A percentile compares a stretch with the other conserved stretches of the same genome.
Conservation (phyloP, 2,329 filamentous ascomycete genomes). For the Colletotrichum sp. region DNA sequence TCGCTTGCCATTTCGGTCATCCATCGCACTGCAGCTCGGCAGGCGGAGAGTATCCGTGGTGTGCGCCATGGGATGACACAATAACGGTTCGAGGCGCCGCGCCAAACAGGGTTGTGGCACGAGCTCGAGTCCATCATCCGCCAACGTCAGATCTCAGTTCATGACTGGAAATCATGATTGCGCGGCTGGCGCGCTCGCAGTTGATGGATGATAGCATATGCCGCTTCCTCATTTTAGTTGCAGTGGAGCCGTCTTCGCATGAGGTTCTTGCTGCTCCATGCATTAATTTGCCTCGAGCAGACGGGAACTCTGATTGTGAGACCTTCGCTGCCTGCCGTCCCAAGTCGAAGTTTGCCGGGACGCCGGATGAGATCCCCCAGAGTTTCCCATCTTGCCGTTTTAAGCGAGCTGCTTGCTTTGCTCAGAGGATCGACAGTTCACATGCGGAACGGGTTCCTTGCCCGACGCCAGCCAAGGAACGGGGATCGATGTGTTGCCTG, state of each 20-base stretch:
- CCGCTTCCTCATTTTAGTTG: neutral
- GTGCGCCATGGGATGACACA: neutral
- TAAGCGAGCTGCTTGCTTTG: neutral
- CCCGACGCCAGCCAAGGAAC: neutral
- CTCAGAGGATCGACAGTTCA: neutral
- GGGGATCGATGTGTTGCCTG: neutral
- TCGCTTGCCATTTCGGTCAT: neutral
- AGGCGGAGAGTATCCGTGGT: neutral
- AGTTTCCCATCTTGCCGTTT: neutral
- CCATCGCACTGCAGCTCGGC: neutral
- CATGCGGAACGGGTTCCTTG: neutral
- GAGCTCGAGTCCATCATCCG: neutral
- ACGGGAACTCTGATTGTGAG: neutral
- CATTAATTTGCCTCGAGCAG: neutral
- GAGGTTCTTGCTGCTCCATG: neutral
- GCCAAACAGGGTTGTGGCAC: neutral
- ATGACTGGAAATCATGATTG: neutral
- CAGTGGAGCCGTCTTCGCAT: neutral
- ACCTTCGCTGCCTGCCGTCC: neutral
- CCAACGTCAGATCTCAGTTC: neutral
- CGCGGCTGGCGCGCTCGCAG: neutral
- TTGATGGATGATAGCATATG: neutral
- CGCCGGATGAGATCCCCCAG: neutral
- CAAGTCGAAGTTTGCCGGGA: neutral
- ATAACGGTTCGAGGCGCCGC: neutral